phyloP scores from a whole-genome alignment of 345 rosid species.

The Eucalyptus coolabah region DNA sequence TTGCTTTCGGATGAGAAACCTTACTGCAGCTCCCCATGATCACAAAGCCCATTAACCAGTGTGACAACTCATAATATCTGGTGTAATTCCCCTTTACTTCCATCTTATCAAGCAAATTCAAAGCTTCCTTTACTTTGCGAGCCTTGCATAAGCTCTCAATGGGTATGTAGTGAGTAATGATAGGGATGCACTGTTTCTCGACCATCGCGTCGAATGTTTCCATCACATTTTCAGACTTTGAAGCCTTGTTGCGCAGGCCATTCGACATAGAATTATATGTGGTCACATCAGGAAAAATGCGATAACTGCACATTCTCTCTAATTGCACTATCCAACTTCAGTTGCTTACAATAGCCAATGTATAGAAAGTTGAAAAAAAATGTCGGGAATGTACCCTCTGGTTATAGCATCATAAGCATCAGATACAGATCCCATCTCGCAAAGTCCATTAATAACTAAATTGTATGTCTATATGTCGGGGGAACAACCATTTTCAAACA shows the following conservation, averaged over 20 bases:
- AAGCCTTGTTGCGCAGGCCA: constrained; percentile 68
- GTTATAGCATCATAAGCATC: constrained; percentile 63
- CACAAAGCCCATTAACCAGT: constrained; percentile 55
- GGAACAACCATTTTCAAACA: constrained; percentile 45
- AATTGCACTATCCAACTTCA: constrained; percentile 63
- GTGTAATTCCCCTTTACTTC: constrained; percentile 30
- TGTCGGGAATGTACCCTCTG: constrained; percentile 70
- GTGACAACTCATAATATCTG: constrained; percentile 56
- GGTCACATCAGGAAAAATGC: constrained; percentile 63
- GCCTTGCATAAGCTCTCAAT: constrained; percentile 75
- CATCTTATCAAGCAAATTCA: constrained; percentile 50
- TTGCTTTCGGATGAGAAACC: constrained; percentile 38
- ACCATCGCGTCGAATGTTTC: constrained; percentile 35
- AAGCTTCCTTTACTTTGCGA: constrained; percentile 44
- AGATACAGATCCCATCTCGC: constrained; percentile 78
- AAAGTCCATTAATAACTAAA: constrained; percentile 59
- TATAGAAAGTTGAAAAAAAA: constrained; percentile 56
- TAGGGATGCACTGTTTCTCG: constrained; percentile 52
- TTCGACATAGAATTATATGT: constrained; percentile 78
- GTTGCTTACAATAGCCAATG: constrained; percentile 62
- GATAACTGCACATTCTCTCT: constrained; percentile 48
- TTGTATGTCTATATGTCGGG: constrained; percentile 78
- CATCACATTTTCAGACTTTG: constrained; percentile 70
- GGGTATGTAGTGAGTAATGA: constrained; percentile 60
- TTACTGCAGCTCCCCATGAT: constrained; percentile 52